phyloP scores from a whole-genome alignment of 208 protist genomes.

The Blechomonas ayalai region DNA sequence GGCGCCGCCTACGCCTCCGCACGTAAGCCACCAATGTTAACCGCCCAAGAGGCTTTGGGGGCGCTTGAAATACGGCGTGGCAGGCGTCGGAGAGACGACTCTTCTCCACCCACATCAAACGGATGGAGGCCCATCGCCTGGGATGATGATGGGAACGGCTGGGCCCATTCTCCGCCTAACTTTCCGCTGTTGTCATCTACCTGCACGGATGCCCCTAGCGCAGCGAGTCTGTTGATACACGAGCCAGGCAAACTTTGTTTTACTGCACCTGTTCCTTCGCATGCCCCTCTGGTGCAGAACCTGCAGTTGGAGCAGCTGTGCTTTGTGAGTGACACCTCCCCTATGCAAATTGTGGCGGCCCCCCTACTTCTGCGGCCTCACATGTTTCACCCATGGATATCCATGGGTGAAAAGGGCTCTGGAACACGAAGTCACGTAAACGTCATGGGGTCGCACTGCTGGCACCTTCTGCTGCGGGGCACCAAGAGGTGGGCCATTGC shows the following conservation, averaged over 20 bases:
- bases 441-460: slow-evolving; percentile 21
- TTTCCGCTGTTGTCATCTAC: too few relatives aligned
- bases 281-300: background rate
- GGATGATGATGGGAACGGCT: too few relatives aligned
- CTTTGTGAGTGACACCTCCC: background rate
- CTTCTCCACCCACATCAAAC: too few relatives aligned
- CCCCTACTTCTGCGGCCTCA: slow-evolving; percentile 8
- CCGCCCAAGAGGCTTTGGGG: too few relatives aligned
- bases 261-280: slow-evolving; percentile 8
- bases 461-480: slow-evolving; percentile 21
- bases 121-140: too few relatives aligned
- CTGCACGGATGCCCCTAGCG: too few relatives aligned
- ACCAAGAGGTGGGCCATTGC: slow-evolving; percentile 23
- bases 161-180: too few relatives aligned
- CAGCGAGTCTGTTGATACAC: background rate
- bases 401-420: slow-evolving; percentile 11
- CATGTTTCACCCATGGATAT: slow-evolving; percentile 14
- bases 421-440: slow-evolving; percentile 20
- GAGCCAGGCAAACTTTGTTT: slow-evolving; percentile 5
- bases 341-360: slow-evolving; percentile 1
- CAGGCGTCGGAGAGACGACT: too few relatives aligned
- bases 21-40: too few relatives aligned
- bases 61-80: too few relatives aligned
- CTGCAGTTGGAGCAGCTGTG: slow-evolving; percentile 5
- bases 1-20: too few relatives aligned